Evolutionary conservation across 148 eudicot species (phyloP), one percentile per base, ranked within the genome.

Genomic region (Bassia scoparia): DNA sequence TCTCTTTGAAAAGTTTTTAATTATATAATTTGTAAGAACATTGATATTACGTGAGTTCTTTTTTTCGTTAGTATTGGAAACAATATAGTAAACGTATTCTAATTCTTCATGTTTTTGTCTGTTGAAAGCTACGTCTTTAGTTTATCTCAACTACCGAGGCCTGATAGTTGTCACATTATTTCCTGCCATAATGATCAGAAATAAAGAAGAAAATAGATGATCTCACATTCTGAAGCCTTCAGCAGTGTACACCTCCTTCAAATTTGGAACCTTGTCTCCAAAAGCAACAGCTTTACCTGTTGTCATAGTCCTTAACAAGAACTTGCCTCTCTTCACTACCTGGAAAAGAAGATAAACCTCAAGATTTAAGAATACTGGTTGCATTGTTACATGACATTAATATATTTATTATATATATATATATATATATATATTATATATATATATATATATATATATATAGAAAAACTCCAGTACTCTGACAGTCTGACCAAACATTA

Each of bases 151-250:
- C 16, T 20, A 31, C 13, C 65, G 18, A 13, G 35, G 41, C 23
- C 41, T 33, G 30, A 33, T 59, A 27, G 20, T 17, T 18, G 34
- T 61, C 12, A 41, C 4, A 16, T 60, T 31, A 18, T 15, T 61
- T 61, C 18, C 43, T 33, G 34, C 20, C 23, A 61, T 31, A 61
- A 1, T 6, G 31, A 13, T 61, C 33, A 61, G 2, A 33, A 3
- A 4, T 61, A 13, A 59, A 35, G 3, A 16, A 59, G 63, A 21
- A 59, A 17, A 26, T 33, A 2, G 43, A 12, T 34, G 44, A 62
- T 67, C 97, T 89, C 76, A 95, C 97, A 95, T 89, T 83, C 70
- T 88, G 56, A 46, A 74, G 41, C 99, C 99, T 70, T 95, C 99
- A 67, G 80, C 75, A 10, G 99, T 89, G 86, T 76, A 95, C 61